Base-by-base conservation (phyloP, 2,329 filamentous ascomycete genomes). In the Xenosphaeropsis pyriputrescens region DNA sequence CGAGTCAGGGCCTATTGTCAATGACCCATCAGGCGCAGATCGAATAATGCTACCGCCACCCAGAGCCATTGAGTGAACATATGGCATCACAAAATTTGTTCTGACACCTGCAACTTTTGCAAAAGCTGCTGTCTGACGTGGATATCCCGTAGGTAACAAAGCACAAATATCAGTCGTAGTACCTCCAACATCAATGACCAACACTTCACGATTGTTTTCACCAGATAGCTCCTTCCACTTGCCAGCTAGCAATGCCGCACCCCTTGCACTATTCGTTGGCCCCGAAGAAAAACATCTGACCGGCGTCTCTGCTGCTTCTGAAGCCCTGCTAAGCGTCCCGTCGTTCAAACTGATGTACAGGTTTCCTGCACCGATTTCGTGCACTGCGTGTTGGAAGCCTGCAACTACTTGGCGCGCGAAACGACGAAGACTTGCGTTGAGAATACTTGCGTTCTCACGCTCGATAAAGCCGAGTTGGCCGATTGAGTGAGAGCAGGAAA, bases 271-370 rank as follows among this genome's bases (percentile, higher is more conserved):
- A 49, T 78, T 78, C 0, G 73, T 75, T 5, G 72, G 69, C 0
- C 72, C 72, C 34, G 65, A 71, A 0, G 69, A 68, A 45, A 78
- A 77, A 0, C 68, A 75, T 32, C 67, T 58, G 40, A 77, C 74
- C 0, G 74, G 74, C 5, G 72, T 53, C 14, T 58, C 55, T 0
- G 67, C 61, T 0, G 72, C 72, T 38, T 60, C 57, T 2, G 62
- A 60, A 0, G 63, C 68, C 2, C 65, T 61, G 1, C 72, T 50
- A 2, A 77, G 59, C 0, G 70, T 75, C 1, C 73, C 72, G 41
- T 75, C 71, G 33, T 78, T 78, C 47, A 74, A 69, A 0, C 71
- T 71, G 18, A 78, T 56, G 41, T 71, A 77, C 0, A 77, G 58
- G 0, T 69, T 68, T 32, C 71, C 75, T 1, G 49, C 46, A 0